A percentile compares a stretch with the other conserved stretches of the same genome.
phyloP scores from a whole-genome alignment of 441 rosid species.

The Pelargonium australe region DNA sequence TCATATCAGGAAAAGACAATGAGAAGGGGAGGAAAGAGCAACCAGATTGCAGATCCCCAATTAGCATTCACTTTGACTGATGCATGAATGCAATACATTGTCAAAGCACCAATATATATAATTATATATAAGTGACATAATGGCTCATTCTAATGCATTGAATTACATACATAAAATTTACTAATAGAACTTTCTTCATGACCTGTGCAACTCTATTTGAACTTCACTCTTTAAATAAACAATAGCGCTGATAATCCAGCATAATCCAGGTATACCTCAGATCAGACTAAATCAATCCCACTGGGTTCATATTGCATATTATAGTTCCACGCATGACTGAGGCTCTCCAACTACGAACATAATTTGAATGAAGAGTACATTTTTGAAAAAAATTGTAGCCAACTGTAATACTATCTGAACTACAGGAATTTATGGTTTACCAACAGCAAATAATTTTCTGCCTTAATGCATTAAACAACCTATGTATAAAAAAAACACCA shows the following conservation, averaged over 20 bases:
- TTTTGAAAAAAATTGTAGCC: neutral
- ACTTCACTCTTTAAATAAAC: neutral
- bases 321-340: neutral
- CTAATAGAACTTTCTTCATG: no score
- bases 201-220: neutral
- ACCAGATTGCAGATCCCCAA: neutral
- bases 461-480: neutral
- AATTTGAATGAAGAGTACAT: neutral
- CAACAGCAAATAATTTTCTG: neutral
- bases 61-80: slow-evolving; percentile 3
- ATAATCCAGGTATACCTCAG: no score
- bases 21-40: slow-evolving; percentile 1
- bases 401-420: neutral
- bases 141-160: no score
- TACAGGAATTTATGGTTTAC: neutral
- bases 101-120: neutral
- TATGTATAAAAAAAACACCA: neutral
- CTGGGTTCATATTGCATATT: neutral
- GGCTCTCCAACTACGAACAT: neutral
- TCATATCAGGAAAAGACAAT: slow-evolving; percentile 2
- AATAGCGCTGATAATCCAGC: neutral
- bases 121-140: neutral
- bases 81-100: neutral
- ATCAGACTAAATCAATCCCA: no score
- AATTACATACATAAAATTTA: no score